phyloP scores from a whole-genome alignment of 139 green algal species.

The Tetratostichococcus sp. region DNA sequence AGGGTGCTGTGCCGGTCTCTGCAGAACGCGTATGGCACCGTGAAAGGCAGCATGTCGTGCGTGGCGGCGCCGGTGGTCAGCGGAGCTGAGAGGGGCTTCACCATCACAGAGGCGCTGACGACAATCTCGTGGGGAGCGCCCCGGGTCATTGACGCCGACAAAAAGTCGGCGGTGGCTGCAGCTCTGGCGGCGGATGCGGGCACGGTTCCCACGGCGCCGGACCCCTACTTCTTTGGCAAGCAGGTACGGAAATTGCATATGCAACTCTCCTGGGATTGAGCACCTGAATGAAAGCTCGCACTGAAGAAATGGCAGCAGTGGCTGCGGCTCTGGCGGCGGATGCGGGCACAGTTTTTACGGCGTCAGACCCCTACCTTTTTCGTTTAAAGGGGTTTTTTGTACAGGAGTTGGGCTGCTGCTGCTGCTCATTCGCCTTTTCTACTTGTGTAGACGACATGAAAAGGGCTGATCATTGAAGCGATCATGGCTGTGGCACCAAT shows the following conservation, averaged over 20 bases:
- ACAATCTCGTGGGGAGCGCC: neutral
- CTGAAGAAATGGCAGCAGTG: neutral
- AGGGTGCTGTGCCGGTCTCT: too few species aligned
- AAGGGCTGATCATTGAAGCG: too few species aligned
- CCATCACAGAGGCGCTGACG: neutral
- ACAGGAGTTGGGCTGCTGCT: too few species aligned
- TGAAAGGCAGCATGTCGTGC: neutral
- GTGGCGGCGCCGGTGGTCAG: neutral
- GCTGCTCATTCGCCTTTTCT: too few species aligned
- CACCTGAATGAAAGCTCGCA: too few species aligned
- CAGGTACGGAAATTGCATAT: neutral
- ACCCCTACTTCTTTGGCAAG: conserved; percentile 32
- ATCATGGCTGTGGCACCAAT: too few species aligned
- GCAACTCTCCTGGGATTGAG: too few species aligned
- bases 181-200: neutral
- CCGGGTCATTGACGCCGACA: neutral
- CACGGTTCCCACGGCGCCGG: neutral
- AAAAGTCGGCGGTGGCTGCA: neutral
- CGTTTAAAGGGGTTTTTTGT: too few species aligned
- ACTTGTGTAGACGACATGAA: too few species aligned
- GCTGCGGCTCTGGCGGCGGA: neutral
- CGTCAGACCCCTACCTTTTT: conserved; percentile 27
- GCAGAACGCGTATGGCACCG: neutral
- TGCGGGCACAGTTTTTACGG: neutral
- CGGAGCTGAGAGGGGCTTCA: neutral